These are phyloP conservation scores for Evansstolkia leycettana DNA, from an alignment of 495 filamentous ascomycete genomes.

Conservation along the genomic window DNA sequence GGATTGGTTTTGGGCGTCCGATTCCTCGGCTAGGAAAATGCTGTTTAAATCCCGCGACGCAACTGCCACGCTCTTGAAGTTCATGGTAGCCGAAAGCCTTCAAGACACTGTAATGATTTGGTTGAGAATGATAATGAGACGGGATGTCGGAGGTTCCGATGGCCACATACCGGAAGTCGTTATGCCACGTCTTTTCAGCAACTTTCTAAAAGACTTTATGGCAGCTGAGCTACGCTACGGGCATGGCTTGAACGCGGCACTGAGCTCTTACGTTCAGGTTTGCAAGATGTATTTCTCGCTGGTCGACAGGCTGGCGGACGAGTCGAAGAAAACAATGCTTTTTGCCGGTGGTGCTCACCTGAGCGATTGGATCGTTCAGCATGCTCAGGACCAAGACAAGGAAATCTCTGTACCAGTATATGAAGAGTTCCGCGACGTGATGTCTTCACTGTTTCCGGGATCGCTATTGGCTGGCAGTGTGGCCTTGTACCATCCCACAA, in stretches of 20 bases:
- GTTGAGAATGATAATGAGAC: slow-evolving; percentile 20
- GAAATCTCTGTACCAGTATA: slow-evolving; percentile 14
- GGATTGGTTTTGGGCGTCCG: slow-evolving; percentile 31
- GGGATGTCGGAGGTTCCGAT: slow-evolving; percentile 4
- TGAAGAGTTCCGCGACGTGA: slow-evolving; percentile 16
- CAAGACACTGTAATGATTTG: slow-evolving; percentile 20
- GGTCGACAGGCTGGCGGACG: slow-evolving; percentile 2
- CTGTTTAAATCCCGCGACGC: slow-evolving; percentile 15
- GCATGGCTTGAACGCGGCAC: slow-evolving; percentile 14
- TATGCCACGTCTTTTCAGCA: slow-evolving; percentile 12
- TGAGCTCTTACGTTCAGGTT: slow-evolving; percentile 18
- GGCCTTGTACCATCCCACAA: slow-evolving; percentile 22
- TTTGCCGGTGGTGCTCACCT: slow-evolving; percentile 14
- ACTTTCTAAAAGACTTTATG: slow-evolving; percentile 19
- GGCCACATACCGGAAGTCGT: background rate
- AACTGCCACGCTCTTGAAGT: slow-evolving; percentile 17
- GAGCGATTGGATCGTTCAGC: slow-evolving; percentile 11
- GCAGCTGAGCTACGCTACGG: slow-evolving; percentile 25
- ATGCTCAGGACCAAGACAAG: slow-evolving; percentile 5
- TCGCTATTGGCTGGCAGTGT: slow-evolving; percentile 14
- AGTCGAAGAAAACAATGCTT: slow-evolving; percentile 11
- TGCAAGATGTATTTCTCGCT: slow-evolving; percentile 11
- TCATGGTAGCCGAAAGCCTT: slow-evolving; percentile 28
- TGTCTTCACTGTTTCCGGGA: slow-evolving; percentile 14
- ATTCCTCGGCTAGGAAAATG: slow-evolving; percentile 11